phyloP scores from a whole-genome alignment of 2,329 filamentous ascomycete genomes.

The Corniculantispora saksenae region DNA sequence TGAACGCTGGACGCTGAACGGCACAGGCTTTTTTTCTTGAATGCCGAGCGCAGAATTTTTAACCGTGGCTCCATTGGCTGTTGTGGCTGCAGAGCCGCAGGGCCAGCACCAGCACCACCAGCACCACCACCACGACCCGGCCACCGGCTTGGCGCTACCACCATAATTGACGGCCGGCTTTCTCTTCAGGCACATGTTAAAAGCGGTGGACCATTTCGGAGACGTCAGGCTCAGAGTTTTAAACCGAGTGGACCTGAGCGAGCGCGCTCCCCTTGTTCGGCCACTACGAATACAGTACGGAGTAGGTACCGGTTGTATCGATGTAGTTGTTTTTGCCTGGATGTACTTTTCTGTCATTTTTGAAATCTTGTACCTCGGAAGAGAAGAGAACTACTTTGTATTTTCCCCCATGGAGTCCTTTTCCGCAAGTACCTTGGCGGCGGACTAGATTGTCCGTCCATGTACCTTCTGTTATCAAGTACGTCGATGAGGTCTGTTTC shows the following conservation, averaged over 20 bases:
- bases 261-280: neutral
- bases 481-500: neutral
- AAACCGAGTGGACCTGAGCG: conserved; percentile 15
- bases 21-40: too few species aligned
- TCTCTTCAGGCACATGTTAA: conserved; percentile 10
- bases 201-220: neutral
- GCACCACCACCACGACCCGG: too few species aligned
- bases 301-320: neutral
- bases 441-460: neutral
- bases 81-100: neutral
- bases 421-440: neutral
- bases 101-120: too few species aligned
- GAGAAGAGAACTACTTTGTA: neutral
- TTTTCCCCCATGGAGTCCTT: neutral
- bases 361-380: neutral
- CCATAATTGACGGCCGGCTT: conserved; percentile 4
- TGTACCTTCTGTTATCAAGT: neutral
- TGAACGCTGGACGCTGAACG: too few species aligned
- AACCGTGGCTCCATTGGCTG: neutral
- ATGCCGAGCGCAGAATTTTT: conserved; percentile 7
- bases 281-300: neutral
- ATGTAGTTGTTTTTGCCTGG: neutral
- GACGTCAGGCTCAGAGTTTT: conserved; percentile 18
- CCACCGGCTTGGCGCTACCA: too few species aligned
- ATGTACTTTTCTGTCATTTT: neutral